Percentiles rank a stretch among this genome's conserved stretches.
Conservation (phyloP, 352 stramenopile species). For the Phytophthora palmivora region DNA sequence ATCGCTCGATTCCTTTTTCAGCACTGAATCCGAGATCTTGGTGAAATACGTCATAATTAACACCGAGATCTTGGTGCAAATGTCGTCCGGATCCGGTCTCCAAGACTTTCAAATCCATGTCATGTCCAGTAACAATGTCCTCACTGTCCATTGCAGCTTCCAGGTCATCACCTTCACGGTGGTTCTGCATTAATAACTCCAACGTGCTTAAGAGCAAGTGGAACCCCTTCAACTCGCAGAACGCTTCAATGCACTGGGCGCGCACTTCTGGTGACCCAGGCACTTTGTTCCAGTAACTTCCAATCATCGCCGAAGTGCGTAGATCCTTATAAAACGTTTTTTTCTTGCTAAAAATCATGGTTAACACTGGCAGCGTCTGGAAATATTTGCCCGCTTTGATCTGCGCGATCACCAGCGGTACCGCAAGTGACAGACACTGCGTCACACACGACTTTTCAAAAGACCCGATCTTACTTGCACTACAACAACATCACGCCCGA, state of each 20-base stretch:
- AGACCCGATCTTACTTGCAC: constrained; percentile 86
- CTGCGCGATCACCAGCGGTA: constrained; percentile 76
- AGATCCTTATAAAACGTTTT: constrained; percentile 91
- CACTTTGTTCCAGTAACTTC: constrained; percentile 91
- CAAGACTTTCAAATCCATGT: too few species aligned
- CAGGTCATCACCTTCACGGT: constrained; percentile 48
- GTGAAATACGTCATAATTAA: constrained; percentile 88
- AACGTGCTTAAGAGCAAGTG: constrained; percentile 74
- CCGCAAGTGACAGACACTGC: constrained; percentile 71
- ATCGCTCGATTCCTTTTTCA: constrained; percentile 90
- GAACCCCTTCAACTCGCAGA: constrained; percentile 87
- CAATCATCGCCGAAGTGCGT: constrained; percentile 88
- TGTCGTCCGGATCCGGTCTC: constrained; percentile 68
- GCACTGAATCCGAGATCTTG: constrained; percentile 72
- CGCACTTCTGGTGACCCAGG: constrained; percentile 82
- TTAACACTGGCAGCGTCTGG: constrained; percentile 71
- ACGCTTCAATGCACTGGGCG: constrained; percentile 82
- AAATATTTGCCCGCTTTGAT: constrained; percentile 74
- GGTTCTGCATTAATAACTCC: constrained; percentile 70
- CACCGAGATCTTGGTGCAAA: constrained; percentile 73
- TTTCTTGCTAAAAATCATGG: constrained; percentile 91
- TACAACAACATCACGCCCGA: constrained; percentile 31
- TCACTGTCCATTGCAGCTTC: constrained; percentile 77
- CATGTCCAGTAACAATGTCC: constrained; percentile 80
- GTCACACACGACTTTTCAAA: constrained; percentile 90